Base-by-base conservation (phyloP, 1,284 basidiomycete species). In the Cutaneotrichosporon arboriforme region DNA sequence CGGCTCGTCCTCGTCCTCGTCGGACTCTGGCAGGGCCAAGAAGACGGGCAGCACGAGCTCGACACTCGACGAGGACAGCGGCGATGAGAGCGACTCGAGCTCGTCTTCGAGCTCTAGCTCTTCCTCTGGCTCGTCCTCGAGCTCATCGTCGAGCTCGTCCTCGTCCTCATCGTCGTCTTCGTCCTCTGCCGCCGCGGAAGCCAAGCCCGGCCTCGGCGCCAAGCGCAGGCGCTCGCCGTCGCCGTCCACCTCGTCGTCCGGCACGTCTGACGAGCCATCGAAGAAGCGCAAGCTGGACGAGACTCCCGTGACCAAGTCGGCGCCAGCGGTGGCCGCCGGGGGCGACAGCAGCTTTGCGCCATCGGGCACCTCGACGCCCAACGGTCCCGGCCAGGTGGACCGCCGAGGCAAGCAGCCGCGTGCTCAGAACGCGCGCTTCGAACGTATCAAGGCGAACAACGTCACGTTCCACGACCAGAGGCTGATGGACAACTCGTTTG, bases 401-500 rank as follows among this genome's bases (percentile, higher is more conserved):
- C 26, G 26, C 7, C 37, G 37, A 15, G 48, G 49, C 41, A 40
- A 40, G 35, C 43, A 50, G 36, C 20, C 18, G 14, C 46, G 35
- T 22, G 44, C 43, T 14, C 73, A 72, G 43, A 72, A 75, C 22
- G 62, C 68, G 52, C 84, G 87, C 23, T 97, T 97, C 78, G 84
- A 86, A 69, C 81, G 94, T 33, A 83, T 97, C 56, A 87, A 93
- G 70, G 75, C 79, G 2, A 83, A 85, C 20, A 78, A 83, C 50
- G 78, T 90, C 18, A 68, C 67, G 7, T 81, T 79, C 63, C 66
- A 77, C 2, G 80, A 87, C 54, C 76, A 81, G 38, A 74, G 85
- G 42, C 70, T 90, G 68, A 81, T 76, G 71, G 84, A 94, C 69
- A 97, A 94, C 70, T 81, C 84, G 40, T 98, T 93, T 63, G 81